Evolutionary conservation across 345 rosid species (phyloP).

Genomic region (Salix udensis): DNA sequence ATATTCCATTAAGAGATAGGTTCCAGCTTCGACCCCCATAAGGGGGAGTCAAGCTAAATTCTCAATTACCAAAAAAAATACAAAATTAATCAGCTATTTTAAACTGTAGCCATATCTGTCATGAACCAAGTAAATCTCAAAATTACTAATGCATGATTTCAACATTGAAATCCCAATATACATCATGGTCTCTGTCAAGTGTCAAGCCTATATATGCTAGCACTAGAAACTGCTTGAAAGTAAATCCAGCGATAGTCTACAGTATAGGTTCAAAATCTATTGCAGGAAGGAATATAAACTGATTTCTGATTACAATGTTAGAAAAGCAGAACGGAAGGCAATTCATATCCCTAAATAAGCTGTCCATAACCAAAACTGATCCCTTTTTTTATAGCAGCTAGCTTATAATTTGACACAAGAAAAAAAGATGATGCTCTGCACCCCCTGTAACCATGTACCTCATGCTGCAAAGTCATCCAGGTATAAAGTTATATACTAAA

Average conservation of each 20-base stretch:
- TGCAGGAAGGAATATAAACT: too few species aligned
- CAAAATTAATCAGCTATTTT: neutral
- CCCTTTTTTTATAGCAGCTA: neutral
- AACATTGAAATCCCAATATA: neutral
- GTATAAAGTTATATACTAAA: neutral
- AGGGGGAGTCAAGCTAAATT: neutral
- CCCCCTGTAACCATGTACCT: conserved; percentile 1
- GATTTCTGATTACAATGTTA: neutral
- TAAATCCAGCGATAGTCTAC: neutral
- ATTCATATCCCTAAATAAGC: conserved; percentile 1
- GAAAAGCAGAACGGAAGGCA: neutral
- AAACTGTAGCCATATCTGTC: neutral
- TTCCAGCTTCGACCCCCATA: neutral
- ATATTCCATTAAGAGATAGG: neutral
- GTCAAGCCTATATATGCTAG: neutral
- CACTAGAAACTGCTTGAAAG: neutral
- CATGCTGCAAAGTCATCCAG: neutral
- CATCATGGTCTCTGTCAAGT: neutral
- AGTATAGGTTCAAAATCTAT: neutral
- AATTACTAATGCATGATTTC: neutral
- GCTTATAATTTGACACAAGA: neutral
- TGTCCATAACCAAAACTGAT: neutral
- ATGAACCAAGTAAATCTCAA: neutral
- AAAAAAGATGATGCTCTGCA: neutral
- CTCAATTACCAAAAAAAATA: neutral